Evolutionary conservation across 768 basidiomycete genomes (phyloP).

Genomic region (Amanita molliuscula): DNA sequence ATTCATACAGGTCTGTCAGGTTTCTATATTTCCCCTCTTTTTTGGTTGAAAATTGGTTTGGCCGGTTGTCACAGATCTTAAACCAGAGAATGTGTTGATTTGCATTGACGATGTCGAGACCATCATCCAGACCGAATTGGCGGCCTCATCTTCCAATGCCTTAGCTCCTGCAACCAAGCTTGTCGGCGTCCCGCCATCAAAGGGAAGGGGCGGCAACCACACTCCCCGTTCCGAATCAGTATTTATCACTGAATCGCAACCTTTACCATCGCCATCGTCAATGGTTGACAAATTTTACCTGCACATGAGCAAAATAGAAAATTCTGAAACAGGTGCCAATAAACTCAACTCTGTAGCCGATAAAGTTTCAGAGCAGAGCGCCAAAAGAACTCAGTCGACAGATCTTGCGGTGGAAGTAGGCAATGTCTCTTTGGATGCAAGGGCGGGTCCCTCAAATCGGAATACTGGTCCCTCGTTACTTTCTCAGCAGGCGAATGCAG

Average conservation of each 20-base stretch:
- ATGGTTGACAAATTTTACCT: constrained; percentile 82
- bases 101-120: constrained; percentile 94
- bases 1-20: constrained; percentile 74
- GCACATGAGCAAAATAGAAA: constrained; percentile 85
- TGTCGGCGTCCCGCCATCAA: constrained; percentile 87
- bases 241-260: constrained; percentile 88
- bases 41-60: not conserved
- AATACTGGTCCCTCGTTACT: constrained; percentile 57
- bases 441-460: constrained; percentile 7
- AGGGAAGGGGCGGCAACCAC: constrained; percentile 92
- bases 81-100: constrained; percentile 97
- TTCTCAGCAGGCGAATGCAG: constrained; percentile 53
- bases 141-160: constrained; percentile 32
- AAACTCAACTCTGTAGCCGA: constrained; percentile 13
- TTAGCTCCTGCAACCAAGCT: constrained; percentile 51
- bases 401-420: constrained; percentile 28
- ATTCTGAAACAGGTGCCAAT: constrained; percentile 20
- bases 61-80: constrained; percentile 51
- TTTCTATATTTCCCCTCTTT: not conserved
- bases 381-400: constrained; percentile 16
- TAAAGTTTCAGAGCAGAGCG: constrained; percentile 11
- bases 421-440: constrained; percentile 28
- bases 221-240: constrained; percentile 74
- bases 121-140: constrained; percentile 80
- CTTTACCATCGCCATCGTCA: constrained; percentile 78